Conservation (phyloP, 495 filamentous ascomycete species). For the Cercophora sp. region DNA sequence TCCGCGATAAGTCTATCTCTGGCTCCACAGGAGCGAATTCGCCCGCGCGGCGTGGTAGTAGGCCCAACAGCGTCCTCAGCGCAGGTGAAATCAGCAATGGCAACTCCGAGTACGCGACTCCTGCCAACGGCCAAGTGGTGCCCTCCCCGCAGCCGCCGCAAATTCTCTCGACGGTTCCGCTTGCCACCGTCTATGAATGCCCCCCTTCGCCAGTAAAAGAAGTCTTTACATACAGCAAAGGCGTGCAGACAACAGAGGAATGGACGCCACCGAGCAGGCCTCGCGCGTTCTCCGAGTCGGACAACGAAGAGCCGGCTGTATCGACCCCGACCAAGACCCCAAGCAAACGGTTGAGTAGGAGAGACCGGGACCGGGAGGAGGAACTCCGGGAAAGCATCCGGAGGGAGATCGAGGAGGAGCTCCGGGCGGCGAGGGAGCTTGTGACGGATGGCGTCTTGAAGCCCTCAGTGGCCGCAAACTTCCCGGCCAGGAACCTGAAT, state of each 20-base stretch:
- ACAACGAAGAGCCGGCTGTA: slow-evolving; percentile 50
- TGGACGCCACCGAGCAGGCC: slow-evolving; percentile 53
- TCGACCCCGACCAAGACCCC: slow-evolving; percentile 45
- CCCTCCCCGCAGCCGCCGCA: slow-evolving; percentile 28
- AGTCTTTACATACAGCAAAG: slow-evolving; percentile 90
- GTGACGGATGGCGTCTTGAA: slow-evolving; percentile 48
- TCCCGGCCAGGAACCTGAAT: slow-evolving; percentile 76
- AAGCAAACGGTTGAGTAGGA: slow-evolving; percentile 67
- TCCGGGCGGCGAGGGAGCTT: slow-evolving; percentile 62
- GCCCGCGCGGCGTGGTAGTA: slow-evolving; percentile 63
- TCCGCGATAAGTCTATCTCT: slow-evolving; percentile 69
- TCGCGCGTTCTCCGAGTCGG: slow-evolving; percentile 52
- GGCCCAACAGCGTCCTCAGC: slow-evolving; percentile 81
- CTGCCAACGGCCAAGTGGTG: slow-evolving; percentile 33
- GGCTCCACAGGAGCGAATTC: slow-evolving; percentile 61
- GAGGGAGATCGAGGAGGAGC: slow-evolving; percentile 87
- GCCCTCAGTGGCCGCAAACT: slow-evolving; percentile 49
- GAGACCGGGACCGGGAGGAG: slow-evolving; percentile 77
- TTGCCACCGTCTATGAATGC: slow-evolving; percentile 71
- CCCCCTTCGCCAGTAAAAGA: slow-evolving; percentile 70
- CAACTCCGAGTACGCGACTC: slow-evolving; percentile 52
- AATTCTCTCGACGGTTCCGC: slow-evolving; percentile 59
- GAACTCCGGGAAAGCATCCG: slow-evolving; percentile 81
- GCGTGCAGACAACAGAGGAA: slow-evolving; percentile 74
- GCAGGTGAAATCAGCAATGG: slow-evolving; percentile 68